A percentile compares a stretch with the other conserved stretches of the same genome.
Conservation (phyloP, 2,329 filamentous ascomycete species). For the Clonostachys chloroleuca region DNA sequence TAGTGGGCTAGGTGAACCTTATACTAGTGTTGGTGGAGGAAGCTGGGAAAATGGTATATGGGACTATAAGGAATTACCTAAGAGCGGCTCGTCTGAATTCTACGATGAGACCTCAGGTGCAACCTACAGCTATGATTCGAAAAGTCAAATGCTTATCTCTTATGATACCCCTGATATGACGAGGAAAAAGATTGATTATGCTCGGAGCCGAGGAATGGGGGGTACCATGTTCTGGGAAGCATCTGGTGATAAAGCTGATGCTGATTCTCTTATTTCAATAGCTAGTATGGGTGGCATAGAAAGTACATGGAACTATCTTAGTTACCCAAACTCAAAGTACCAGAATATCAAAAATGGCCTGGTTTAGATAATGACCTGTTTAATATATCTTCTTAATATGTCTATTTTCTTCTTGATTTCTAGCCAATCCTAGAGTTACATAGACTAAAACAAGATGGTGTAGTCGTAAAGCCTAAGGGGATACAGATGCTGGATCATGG, state of each 20-base stretch:
- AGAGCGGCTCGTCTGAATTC: slow-evolving; percentile 49
- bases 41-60: slow-evolving; percentile 26
- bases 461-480: background rate
- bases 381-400: too few relatives aligned
- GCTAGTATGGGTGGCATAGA: too few relatives aligned
- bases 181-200: slow-evolving; percentile 59
- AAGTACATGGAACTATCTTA: slow-evolving; percentile 37
- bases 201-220: slow-evolving; percentile 58
- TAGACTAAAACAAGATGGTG: too few relatives aligned
- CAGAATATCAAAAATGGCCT: slow-evolving; percentile 40
- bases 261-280: too few relatives aligned
- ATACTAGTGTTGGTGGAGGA: too few relatives aligned
- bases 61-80: slow-evolving; percentile 63
- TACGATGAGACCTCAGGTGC: slow-evolving; percentile 57
- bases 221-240: slow-evolving; percentile 88
- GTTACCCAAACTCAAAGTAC: slow-evolving; percentile 49
- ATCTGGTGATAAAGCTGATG: too few relatives aligned
- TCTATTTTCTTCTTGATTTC: too few relatives aligned
- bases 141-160: slow-evolving; percentile 58
- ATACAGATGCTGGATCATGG: background rate
- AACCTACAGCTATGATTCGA: slow-evolving; percentile 66
- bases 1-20: too few relatives aligned
- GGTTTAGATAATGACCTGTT: too few relatives aligned
- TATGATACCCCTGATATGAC: slow-evolving; percentile 65
- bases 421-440: too few relatives aligned